Conservation (phyloP, 768 basidiomycete species). For the Hericium erinaceus region DNA sequence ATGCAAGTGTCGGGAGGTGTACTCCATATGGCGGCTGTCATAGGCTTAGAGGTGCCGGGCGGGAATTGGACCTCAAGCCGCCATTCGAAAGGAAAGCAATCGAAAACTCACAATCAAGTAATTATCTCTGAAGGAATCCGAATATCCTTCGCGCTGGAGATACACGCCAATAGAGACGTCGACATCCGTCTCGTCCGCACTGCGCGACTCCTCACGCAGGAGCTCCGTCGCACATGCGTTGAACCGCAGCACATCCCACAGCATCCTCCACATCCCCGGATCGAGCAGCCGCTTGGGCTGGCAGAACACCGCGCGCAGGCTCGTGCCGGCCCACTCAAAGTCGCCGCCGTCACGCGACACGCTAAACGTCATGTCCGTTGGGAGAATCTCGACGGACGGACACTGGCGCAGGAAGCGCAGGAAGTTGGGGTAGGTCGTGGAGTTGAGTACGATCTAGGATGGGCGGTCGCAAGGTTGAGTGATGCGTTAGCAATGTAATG, state of each 20-base stretch:
- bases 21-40: slow-evolving; percentile 78
- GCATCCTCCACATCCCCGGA: slow-evolving; percentile 59
- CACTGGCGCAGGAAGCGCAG: slow-evolving; percentile 51
- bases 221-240: slow-evolving; percentile 55
- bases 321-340: slow-evolving; percentile 75
- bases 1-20: slow-evolving; percentile 64
- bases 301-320: slow-evolving; percentile 53
- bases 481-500: neutral
- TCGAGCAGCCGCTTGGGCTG: slow-evolving; percentile 54
- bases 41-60: slow-evolving; percentile 31
- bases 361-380: slow-evolving; percentile 72
- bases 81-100: neutral
- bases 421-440: slow-evolving; percentile 72
- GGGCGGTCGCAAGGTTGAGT: neutral
- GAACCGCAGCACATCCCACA: slow-evolving; percentile 66
- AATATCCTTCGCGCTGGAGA: slow-evolving; percentile 54
- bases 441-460: slow-evolving; percentile 65
- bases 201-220: slow-evolving; percentile 17
- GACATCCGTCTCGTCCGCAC: slow-evolving; percentile 2
- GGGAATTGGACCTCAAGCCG: neutral
- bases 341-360: slow-evolving; percentile 59
- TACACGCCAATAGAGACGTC: slow-evolving; percentile 44
- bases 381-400: slow-evolving; percentile 37
- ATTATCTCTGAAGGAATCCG: slow-evolving; percentile 58
- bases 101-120: slow-evolving; percentile 55